A percentile compares a stretch with the other conserved stretches of the same genome.
Conservation (phyloP, 2,329 filamentous ascomycete species). For the Cladosporium sp. region DNA sequence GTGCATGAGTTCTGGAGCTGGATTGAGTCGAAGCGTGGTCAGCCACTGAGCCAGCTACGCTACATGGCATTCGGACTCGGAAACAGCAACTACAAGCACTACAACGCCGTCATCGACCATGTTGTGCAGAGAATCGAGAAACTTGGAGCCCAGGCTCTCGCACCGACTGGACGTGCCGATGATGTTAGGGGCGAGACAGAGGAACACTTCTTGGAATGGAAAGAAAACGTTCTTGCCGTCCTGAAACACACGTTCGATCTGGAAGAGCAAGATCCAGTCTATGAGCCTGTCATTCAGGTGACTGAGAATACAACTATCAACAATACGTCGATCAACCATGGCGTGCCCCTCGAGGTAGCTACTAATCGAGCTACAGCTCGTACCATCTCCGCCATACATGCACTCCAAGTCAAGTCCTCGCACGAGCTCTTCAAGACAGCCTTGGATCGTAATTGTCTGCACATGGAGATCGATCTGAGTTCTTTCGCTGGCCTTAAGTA, state of each 20-base stretch:
- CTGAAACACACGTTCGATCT: conserved; percentile 37
- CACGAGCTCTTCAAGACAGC: conserved; percentile 39
- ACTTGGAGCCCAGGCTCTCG: conserved; percentile 37
- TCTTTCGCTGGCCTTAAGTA: conserved; percentile 55
- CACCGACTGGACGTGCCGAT: conserved; percentile 41
- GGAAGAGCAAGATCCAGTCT: conserved; percentile 37
- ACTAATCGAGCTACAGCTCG: conserved; percentile 26
- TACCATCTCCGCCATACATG: conserved; percentile 35
- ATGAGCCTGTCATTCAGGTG: conserved; percentile 37
- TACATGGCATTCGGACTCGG: conserved; percentile 49
- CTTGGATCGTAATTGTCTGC: conserved; percentile 42
- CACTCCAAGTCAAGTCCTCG: conserved; percentile 35
- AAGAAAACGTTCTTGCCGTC: conserved; percentile 37
- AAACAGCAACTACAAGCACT: conserved; percentile 51
- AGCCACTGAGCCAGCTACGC: conserved; percentile 30
- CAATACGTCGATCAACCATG: conserved; percentile 33
- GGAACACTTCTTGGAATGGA: conserved; percentile 47
- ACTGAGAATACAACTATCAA: conserved; percentile 29
- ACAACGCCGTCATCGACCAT: conserved; percentile 45
- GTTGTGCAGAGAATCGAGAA: conserved; percentile 36
- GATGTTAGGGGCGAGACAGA: conserved; percentile 46
- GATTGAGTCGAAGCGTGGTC: conserved; percentile 16
- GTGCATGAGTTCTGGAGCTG: conserved; percentile 48
- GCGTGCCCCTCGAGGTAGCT: conserved; percentile 26
- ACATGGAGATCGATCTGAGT: conserved; percentile 45